Evolutionary conservation across 257 asterid genomes (phyloP).

Genomic region (Ajuga chamaepitys): DNA sequence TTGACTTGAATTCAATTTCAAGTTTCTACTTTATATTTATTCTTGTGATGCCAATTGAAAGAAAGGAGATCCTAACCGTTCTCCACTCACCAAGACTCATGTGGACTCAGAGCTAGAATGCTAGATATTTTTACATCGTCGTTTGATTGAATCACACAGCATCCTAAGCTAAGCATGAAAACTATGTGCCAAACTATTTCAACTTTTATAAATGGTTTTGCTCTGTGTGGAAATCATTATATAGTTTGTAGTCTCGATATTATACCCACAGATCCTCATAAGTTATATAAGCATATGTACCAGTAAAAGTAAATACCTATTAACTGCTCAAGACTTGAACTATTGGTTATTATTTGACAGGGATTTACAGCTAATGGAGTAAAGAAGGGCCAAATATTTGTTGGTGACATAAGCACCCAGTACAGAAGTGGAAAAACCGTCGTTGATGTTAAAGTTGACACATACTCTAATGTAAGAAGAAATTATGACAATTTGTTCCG

Average conservation of each 20-base stretch:
- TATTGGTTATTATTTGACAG: conserved; percentile 26
- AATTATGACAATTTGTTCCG: neutral
- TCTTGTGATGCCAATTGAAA: neutral
- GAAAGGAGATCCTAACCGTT: neutral
- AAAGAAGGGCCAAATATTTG: conserved; percentile 61
- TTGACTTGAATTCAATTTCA: neutral
- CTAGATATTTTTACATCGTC: neutral
- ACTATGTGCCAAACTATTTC: neutral
- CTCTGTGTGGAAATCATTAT: too few species aligned
- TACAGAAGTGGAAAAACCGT: conserved; percentile 56
- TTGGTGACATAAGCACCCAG: conserved; percentile 70
- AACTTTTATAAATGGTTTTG: too few species aligned
- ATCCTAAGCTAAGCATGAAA: neutral
- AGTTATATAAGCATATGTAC: neutral
- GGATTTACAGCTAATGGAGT: conserved; percentile 76
- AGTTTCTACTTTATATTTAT: neutral
- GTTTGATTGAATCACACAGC: neutral
- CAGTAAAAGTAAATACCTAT: neutral
- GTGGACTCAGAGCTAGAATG: neutral
- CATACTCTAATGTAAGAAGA: conserved; percentile 64
- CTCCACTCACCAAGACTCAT: neutral
- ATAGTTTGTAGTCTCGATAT: neutral
- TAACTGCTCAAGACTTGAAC: conserved; percentile 1
- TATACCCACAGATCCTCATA: neutral
- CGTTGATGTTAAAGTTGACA: conserved; percentile 76